Evolutionary conservation across 2,329 filamentous ascomycete genomes (phyloP).

Genomic region (Botrytis tulipae): DNA sequence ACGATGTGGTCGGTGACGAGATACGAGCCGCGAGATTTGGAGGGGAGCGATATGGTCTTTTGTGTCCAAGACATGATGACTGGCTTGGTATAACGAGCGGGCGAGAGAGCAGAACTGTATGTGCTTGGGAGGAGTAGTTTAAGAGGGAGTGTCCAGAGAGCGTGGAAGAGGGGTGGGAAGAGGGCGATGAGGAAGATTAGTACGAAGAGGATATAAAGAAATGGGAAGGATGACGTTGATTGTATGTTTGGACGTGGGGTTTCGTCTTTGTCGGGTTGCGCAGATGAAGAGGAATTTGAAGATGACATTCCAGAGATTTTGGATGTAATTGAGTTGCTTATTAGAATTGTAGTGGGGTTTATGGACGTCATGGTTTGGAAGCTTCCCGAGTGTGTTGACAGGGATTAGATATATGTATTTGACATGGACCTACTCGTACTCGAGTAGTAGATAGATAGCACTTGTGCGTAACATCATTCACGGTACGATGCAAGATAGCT

Average conservation of each 20-base stretch:
- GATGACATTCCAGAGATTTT: constrained; percentile 26
- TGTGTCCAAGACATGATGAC: constrained; percentile 71
- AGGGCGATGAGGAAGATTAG: constrained; percentile 50
- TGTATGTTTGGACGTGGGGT: constrained; percentile 23
- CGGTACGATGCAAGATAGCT: too few species aligned
- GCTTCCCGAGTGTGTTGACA: background rate
- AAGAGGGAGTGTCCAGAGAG: constrained; percentile 50
- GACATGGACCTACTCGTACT: too few species aligned
- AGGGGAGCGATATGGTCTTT: constrained; percentile 77
- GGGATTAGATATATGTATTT: background rate
- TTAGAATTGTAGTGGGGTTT: constrained; percentile 20
- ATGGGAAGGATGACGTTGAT: constrained; percentile 34
- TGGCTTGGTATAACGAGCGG: constrained; percentile 24
- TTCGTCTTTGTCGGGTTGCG: background rate
- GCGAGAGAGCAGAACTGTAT: constrained; percentile 44
- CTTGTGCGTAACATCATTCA: background rate
- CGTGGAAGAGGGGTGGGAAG: constrained; percentile 54
- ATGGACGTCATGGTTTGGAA: constrained; percentile 15
- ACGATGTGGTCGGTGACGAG: constrained; percentile 79
- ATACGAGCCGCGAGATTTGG: constrained; percentile 78
- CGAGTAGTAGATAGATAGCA: background rate
- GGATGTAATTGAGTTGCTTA: constrained; percentile 15
- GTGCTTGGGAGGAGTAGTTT: constrained; percentile 39
- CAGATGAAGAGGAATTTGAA: constrained; percentile 24
- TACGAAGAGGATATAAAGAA: constrained; percentile 44